Percentiles rank a stretch among this genome's conserved stretches.
Conservation (phyloP, 1,139 yeast species). For the Debaryomyces nepalensis region DNA sequence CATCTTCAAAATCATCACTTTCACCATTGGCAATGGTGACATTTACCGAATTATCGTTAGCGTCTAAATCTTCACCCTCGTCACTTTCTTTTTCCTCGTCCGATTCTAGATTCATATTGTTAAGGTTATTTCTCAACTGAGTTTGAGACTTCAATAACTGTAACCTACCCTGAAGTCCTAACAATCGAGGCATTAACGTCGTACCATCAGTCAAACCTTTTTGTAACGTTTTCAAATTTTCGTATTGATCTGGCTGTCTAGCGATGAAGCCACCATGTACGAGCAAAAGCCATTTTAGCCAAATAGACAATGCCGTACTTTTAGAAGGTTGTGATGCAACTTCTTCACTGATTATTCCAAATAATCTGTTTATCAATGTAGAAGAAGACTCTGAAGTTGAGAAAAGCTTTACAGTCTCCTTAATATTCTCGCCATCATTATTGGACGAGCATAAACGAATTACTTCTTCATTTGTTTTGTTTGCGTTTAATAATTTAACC, state of each 20-base stretch:
- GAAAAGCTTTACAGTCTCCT: slow-evolving; percentile 35
- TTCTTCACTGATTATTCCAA: slow-evolving; percentile 36
- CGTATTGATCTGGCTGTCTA: slow-evolving; percentile 35
- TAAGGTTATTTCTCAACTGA: slow-evolving; percentile 34
- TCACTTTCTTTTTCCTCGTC: slow-evolving; percentile 29
- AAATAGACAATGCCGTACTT: slow-evolving; percentile 37
- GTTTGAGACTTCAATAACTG: slow-evolving; percentile 47
- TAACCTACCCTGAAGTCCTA: slow-evolving; percentile 50
- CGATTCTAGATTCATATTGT: slow-evolving; percentile 23
- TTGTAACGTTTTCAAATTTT: slow-evolving; percentile 37
- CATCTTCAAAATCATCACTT: slow-evolving; percentile 38
- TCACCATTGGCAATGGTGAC: slow-evolving; percentile 49
- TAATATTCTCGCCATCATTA: slow-evolving; percentile 38
- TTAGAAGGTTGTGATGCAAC: slow-evolving; percentile 42
- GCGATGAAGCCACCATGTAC: slow-evolving; percentile 49
- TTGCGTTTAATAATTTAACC: slow-evolving; percentile 16
- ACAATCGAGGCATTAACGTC: slow-evolving; percentile 42
- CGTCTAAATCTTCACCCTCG: slow-evolving; percentile 24
- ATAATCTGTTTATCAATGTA: slow-evolving; percentile 30
- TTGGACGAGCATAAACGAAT: slow-evolving; percentile 40
- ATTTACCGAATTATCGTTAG: slow-evolving; percentile 22
- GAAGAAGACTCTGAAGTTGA: slow-evolving; percentile 24
- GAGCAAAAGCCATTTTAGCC: slow-evolving; percentile 57
- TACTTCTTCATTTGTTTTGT: slow-evolving; percentile 19
- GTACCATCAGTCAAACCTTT: slow-evolving; percentile 34